Base-by-base conservation (phyloP, 2,329 filamentous ascomycete genomes). In the Dryadomyces sulphureus region DNA sequence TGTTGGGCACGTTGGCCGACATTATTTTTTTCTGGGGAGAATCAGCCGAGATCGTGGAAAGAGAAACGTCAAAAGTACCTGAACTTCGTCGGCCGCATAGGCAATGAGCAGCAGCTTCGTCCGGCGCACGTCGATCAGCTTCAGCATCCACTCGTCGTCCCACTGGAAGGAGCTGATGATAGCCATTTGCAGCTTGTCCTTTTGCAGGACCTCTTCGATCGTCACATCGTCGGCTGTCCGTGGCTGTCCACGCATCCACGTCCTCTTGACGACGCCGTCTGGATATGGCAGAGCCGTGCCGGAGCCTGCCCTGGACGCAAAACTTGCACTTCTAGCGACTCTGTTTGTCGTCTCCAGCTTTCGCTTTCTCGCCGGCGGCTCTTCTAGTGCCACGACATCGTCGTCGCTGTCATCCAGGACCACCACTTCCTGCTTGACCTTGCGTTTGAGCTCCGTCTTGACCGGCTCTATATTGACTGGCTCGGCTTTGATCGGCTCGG, bases 121-220 rank as follows among this genome's bases (percentile, higher is more conserved):
- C 46, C 60, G 70, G 11, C 52, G 54, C 14, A 70, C 58, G 50
- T 86, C 68, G 24, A 94, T 60, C 58, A 92, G 93, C 6, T 68
- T 72, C 24, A 90, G 60, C 39, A 92, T 60, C 85, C 86, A 95
- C 24, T 82, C 73, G 14, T 81, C 74, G 51, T 96, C 82, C 79
- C 85, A 92, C 58, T 90, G 78, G 54, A 84, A 96, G 0, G 90
- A 85, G 54, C 88, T 94, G 5, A 96, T 65, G 0, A 96, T 74
- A 1, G 86, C 89, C 35, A 87, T 74, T 43, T 84, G 68, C 8
- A 96, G 67, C 12, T 79, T 71, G 2, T 75, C 64, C 50, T 77
- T 80, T 59, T 94, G 83, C 1, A 95, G 62, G 0, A 95, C 75
- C 59, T 95, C 88, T 55, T 94, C 86, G 36, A 96, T 79, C 49